Evolutionary conservation across 2,329 filamentous ascomycete species (phyloP).

Genomic region (Neonectria ditissima): DNA sequence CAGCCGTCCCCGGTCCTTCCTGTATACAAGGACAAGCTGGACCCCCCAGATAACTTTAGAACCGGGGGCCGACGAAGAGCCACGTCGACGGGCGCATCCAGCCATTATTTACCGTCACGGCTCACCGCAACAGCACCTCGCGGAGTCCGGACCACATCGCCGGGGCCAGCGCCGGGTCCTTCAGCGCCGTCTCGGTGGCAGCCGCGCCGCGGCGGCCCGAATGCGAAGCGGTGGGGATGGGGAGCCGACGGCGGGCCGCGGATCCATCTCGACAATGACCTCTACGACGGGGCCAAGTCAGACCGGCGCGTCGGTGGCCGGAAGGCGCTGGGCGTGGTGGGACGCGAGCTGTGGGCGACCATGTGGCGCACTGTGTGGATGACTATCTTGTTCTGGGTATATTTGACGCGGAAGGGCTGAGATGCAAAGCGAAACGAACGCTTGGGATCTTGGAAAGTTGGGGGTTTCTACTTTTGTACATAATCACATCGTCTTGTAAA

Average conservation of each 20-base stretch:
- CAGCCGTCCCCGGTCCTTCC: constrained; percentile 50
- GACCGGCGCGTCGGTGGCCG: constrained; percentile 43
- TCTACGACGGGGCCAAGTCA: constrained; percentile 56
- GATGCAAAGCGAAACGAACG: constrained; percentile 16
- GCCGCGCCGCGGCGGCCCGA: constrained; percentile 42
- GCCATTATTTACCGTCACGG: constrained; percentile 40
- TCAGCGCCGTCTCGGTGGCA: constrained; percentile 39
- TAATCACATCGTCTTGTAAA: constrained; percentile 16
- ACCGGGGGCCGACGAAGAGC: constrained; percentile 25
- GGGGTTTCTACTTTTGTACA: constrained; percentile 14
- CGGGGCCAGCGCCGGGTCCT: constrained; percentile 23
- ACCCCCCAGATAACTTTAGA: constrained; percentile 50
- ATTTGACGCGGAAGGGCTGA: constrained; percentile 73
- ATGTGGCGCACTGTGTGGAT: constrained; percentile 73
- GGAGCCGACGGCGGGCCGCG: constrained; percentile 59
- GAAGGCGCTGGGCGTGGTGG: constrained; percentile 58
- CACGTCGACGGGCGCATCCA: constrained; percentile 42
- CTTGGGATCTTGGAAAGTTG: neutral
- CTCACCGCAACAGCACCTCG: constrained; percentile 39
- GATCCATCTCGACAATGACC: constrained; percentile 64
- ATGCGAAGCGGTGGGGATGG: constrained; percentile 57
- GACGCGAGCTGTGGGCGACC: constrained; percentile 71
- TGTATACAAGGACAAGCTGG: constrained; percentile 66
- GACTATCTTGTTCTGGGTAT: constrained; percentile 73
- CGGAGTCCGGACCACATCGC: constrained; percentile 37